Evolutionary conservation across 2,329 filamentous ascomycete species (phyloP), one percentile per base, ranked within the genome.

Genomic region (Penicillium sp.): DNA sequence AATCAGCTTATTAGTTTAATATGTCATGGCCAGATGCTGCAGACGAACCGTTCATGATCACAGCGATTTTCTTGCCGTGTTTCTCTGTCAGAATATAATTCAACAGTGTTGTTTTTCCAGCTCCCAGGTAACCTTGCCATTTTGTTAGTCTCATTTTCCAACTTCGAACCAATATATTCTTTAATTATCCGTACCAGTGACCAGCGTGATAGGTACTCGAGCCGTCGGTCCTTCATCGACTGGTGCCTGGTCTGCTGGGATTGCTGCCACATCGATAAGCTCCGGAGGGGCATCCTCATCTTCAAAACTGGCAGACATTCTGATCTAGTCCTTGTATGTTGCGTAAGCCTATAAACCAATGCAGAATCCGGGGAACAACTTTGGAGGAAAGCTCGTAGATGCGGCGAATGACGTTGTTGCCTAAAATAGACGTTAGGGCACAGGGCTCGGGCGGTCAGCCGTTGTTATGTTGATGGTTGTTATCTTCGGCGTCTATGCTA

Each of bases 41-140:
- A 10, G 26, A 80, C 71, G 69, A 67, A 76, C 90, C 91, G 73
- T 99, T 99, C 78, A 99, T 84, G 53, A 99, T 97, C 13, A 99
- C 94, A 10, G 94, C 94, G 71, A 99, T 94, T 68, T 91, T 96
- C 80, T 97, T 97, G 72, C 93, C 93, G 80, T 99, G 94, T 57
- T 93, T 87, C 54, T 92, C 91, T 27, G 89, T 96, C 48, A 99
- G 79, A 58, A 99, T 97, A 72, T 97, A 96, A 72, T 99, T 97
- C 55, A 99, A 79, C 29, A 97, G 76, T 0, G 93, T 97, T 0
- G 93, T 97, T 75, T 99, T 99, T 16, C 94, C 94, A 8, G 94
- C 91, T 16, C 94, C 94, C 4, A 99, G 82, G 68, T 99, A 99
- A 3, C 94, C 91, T 94, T 23, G 39, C 58, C 26, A 57, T 36